Percentiles rank a stretch among this genome's conserved stretches.
These are phyloP conservation scores for Lentinula edodes DNA, from an alignment of 768 basidiomycete genomes.

Conservation along the genomic window DNA sequence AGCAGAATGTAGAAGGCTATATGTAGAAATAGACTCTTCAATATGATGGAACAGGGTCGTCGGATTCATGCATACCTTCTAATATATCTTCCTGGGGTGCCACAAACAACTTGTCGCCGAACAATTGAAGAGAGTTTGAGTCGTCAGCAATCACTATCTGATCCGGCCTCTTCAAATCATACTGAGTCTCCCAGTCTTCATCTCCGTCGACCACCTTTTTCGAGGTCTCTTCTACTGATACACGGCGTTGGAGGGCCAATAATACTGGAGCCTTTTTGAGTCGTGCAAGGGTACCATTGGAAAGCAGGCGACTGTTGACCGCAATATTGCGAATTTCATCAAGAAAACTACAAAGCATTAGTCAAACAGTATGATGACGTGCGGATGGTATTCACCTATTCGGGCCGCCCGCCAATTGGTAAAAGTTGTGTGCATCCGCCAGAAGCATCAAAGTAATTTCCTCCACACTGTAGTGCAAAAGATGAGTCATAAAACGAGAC, in stretches of 20 bases:
- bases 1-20: constrained; percentile 71
- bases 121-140: constrained; percentile 71
- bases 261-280: constrained; percentile 74
- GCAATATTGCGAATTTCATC: constrained; percentile 81
- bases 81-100: constrained; percentile 89
- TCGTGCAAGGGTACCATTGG: constrained; percentile 42
- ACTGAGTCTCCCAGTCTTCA: constrained; percentile 67
- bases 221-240: constrained; percentile 25
- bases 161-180: constrained; percentile 64
- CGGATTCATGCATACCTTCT: constrained; percentile 48
- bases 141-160: constrained; percentile 86
- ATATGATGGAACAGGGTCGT: background rate
- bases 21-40: constrained; percentile 2
- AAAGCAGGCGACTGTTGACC: constrained; percentile 61
- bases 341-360: constrained; percentile 51
- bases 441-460: constrained; percentile 72
- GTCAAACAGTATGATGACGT: background rate
- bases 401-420: constrained; percentile 61
- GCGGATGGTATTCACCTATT: constrained; percentile 40
- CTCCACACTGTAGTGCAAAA: constrained; percentile 47
- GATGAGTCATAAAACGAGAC: background rate
- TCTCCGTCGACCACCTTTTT: constrained; percentile 40
- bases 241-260: constrained; percentile 64
- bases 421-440: constrained; percentile 65
- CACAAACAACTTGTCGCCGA: constrained; percentile 68